phyloP scores from a whole-genome alignment of 768 basidiomycete species.

The Leccinum arenicola region DNA sequence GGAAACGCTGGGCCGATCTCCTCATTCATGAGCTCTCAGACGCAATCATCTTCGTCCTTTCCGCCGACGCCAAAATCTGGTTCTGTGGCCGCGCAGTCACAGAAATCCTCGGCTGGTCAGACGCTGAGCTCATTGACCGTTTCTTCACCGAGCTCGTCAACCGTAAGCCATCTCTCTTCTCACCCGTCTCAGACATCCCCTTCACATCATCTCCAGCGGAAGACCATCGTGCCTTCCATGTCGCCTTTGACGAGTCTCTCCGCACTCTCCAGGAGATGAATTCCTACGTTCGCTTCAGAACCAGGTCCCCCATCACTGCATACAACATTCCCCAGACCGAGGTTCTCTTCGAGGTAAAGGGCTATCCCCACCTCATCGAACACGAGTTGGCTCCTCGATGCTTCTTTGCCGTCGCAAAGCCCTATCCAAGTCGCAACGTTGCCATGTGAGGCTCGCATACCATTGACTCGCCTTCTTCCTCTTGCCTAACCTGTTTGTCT shows the following conservation, averaged over 20 bases:
- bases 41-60: conserved; percentile 66
- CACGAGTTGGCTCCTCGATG: conserved; percentile 46
- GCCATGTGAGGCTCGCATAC: conserved; percentile 49
- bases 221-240: conserved; percentile 48
- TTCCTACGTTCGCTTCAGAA: conserved; percentile 59
- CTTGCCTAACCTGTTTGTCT: conserved; percentile 2
- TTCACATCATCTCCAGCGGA: conserved; percentile 40
- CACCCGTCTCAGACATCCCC: not conserved
- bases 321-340: conserved; percentile 37
- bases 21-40: conserved; percentile 75
- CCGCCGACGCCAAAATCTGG: conserved; percentile 57
- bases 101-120: conserved; percentile 76
- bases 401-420: conserved; percentile 73
- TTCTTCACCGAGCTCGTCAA: conserved; percentile 65
- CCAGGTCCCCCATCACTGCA: conserved; percentile 34
- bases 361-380: conserved; percentile 51
- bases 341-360: conserved; percentile 70
- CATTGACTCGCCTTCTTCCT: not conserved
- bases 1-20: conserved; percentile 85
- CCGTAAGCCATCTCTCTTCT: conserved; percentile 38
- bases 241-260: conserved; percentile 55
- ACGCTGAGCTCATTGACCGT: conserved; percentile 66
- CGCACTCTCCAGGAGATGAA: conserved; percentile 49
- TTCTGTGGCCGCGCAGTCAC: conserved; percentile 67
- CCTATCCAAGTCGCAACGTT: conserved; percentile 71